These are phyloP conservation scores for Russula brevipes DNA, from an alignment of 768 basidiomycete species.

Conservation along the genomic window DNA sequence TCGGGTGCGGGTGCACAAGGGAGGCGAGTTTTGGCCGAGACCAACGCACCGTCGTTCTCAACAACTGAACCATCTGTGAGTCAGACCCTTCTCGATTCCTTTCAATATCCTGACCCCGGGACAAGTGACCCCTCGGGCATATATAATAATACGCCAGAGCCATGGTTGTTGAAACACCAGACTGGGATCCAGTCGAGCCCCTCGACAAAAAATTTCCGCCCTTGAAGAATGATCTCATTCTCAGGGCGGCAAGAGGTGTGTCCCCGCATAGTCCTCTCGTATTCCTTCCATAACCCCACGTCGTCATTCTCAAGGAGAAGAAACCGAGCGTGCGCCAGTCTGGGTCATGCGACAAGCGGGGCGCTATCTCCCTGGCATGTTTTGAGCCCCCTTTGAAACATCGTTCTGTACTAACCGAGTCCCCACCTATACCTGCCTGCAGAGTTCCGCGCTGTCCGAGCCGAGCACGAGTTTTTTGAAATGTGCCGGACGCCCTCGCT, in stretches of 20 bases:
- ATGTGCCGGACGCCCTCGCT: conserved; percentile 89
- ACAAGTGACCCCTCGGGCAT: background rate
- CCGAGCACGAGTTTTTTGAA: conserved; percentile 89
- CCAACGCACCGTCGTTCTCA: no score
- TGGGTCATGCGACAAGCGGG: conserved; percentile 99
- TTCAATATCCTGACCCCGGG: background rate
- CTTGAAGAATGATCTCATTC: conserved; percentile 79
- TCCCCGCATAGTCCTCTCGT: background rate
- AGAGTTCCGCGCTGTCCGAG: conserved; percentile 89
- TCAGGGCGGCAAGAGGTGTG: conserved; percentile 81
- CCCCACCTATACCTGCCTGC: background rate
- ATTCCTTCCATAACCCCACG: background rate
- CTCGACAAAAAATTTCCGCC: conserved; percentile 47
- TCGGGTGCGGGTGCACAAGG: no score
- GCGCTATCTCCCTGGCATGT: conserved; percentile 84
- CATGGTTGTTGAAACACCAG: conserved; percentile 20
- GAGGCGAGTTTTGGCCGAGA: no score
- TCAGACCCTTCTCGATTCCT: no score
- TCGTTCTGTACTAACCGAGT: conserved; percentile 7
- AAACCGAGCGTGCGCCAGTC: conserved; percentile 88
- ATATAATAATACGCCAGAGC: background rate
- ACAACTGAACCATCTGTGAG: no score
- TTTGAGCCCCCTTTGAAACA: background rate
- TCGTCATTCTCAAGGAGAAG: conserved; percentile 49
- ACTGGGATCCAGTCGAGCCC: conserved; percentile 13